Evolutionary conservation across 2,329 filamentous ascomycete species (phyloP).

Genomic region (Colletotrichum caudatum): DNA sequence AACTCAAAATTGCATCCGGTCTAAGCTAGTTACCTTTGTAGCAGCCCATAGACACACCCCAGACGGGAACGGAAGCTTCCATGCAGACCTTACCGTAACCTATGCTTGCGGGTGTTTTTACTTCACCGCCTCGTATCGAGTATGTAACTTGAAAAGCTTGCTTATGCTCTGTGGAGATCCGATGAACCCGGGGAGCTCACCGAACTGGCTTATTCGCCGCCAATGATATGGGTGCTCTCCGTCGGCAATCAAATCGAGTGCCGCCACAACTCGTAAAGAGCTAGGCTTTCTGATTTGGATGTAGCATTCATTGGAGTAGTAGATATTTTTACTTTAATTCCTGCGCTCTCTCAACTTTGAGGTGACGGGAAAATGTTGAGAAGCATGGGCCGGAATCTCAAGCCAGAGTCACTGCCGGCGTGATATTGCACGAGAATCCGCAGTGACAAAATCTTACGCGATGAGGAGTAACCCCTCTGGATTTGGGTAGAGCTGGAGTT

Average conservation of each 20-base stretch:
- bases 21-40: not conserved
- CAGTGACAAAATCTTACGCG: slow-evolving; percentile 76
- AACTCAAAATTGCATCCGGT: not conserved
- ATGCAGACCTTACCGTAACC: not conserved
- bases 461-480: slow-evolving; percentile 76
- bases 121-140: not conserved
- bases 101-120: not conserved
- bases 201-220: not conserved
- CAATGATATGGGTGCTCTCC: not conserved
- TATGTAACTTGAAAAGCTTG: not conserved
- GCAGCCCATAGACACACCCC: not conserved
- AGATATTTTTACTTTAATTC: not conserved
- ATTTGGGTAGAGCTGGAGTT: slow-evolving; percentile 77
- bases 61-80: not conserved
- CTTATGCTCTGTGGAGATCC: not conserved
- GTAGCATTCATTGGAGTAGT: not conserved
- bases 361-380: slow-evolving; percentile 68
- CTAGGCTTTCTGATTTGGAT: not conserved
- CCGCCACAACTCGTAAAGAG: not conserved
- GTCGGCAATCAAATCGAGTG: not conserved
- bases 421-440: slow-evolving; percentile 76
- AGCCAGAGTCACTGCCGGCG: slow-evolving; percentile 81
- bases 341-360: not conserved
- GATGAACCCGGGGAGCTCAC: not conserved
- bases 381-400: slow-evolving; percentile 67